Conservation (phyloP, 2,329 filamentous ascomycete species). For the Beauveria varroae region DNA sequence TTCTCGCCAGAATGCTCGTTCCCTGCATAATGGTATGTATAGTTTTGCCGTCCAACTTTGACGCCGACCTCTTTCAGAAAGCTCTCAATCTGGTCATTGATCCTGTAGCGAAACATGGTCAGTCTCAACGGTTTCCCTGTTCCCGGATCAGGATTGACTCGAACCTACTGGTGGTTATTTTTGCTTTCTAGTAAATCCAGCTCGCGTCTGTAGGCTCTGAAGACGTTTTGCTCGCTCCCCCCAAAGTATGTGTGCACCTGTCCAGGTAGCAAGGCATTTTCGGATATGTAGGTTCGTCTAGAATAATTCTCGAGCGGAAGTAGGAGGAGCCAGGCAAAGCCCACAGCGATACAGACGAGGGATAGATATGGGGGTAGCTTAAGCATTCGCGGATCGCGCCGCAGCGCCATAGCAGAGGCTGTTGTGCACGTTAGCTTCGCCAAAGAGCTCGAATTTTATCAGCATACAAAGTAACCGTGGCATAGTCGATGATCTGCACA, state of each 20-base stretch:
- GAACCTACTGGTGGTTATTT: slow-evolving; percentile 44
- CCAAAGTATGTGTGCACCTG: slow-evolving; percentile 98
- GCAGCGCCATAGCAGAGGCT: slow-evolving; percentile 61
- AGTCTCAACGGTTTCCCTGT: not conserved
- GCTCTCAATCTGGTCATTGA: slow-evolving; percentile 64
- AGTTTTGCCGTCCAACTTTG: slow-evolving; percentile 83
- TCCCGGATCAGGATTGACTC: too few relatives aligned
- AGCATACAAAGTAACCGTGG: slow-evolving; percentile 47
- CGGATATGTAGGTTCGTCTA: slow-evolving; percentile 88
- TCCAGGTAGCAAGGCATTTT: slow-evolving; percentile 90
- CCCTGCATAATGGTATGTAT: slow-evolving; percentile 74
- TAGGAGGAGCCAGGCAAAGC: slow-evolving; percentile 81
- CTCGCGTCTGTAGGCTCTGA: slow-evolving; percentile 83
- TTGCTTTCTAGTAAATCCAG: slow-evolving; percentile 54
- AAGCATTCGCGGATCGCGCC: slow-evolving; percentile 72
- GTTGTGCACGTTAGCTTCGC: not conserved
- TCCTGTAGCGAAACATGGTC: slow-evolving; percentile 26
- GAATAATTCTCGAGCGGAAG: slow-evolving; percentile 89
- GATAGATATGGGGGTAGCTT: slow-evolving; percentile 85
- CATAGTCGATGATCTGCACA: slow-evolving; percentile 28
- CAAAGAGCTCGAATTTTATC: not conserved
- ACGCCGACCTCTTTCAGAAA: slow-evolving; percentile 74
- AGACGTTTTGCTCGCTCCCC: slow-evolving; percentile 91
- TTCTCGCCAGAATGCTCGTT: slow-evolving; percentile 74
- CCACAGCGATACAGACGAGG: slow-evolving; percentile 73